These are phyloP conservation scores for Acanthamoeba culbertsoni DNA, from an alignment of 208 protist genomes.

Conservation along the genomic window DNA sequence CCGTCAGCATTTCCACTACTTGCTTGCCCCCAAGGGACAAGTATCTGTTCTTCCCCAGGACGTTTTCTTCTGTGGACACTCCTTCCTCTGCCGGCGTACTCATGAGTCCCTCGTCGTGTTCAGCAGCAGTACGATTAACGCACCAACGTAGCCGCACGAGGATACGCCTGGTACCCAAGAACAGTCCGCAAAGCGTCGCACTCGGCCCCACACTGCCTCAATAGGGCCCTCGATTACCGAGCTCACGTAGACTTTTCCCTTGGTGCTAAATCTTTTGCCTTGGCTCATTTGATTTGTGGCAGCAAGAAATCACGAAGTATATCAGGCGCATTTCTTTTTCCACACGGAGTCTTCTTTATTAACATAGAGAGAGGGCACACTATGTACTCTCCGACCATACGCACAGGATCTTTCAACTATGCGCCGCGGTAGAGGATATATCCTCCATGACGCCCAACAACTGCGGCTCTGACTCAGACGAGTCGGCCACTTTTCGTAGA, in stretches of 20 bases:
- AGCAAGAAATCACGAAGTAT: background rate
- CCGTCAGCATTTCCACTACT: background rate
- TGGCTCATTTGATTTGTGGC: background rate
- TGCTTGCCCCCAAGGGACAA: background rate
- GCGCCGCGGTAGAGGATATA: no score
- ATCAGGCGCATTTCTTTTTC: no score
- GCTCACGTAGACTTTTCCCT: background rate
- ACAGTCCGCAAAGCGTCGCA: background rate
- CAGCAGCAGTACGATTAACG: background rate
- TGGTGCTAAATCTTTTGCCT: background rate
- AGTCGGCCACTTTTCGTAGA: no score
- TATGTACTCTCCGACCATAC: no score
- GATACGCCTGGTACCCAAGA: background rate
- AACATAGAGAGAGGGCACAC: no score
- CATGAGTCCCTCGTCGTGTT: background rate
- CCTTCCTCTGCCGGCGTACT: no score
- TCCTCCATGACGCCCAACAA: no score
- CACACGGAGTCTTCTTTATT: no score
- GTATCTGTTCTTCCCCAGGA: background rate
- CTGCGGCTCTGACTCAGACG: no score
- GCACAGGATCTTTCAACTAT: no score
- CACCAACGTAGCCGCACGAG: background rate
- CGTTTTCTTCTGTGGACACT: background rate
- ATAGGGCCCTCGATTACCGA: background rate
- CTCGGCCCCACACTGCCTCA: background rate